Evolutionary conservation across 1,284 basidiomycete species (phyloP).

Genomic region (Athelia sp.): DNA sequence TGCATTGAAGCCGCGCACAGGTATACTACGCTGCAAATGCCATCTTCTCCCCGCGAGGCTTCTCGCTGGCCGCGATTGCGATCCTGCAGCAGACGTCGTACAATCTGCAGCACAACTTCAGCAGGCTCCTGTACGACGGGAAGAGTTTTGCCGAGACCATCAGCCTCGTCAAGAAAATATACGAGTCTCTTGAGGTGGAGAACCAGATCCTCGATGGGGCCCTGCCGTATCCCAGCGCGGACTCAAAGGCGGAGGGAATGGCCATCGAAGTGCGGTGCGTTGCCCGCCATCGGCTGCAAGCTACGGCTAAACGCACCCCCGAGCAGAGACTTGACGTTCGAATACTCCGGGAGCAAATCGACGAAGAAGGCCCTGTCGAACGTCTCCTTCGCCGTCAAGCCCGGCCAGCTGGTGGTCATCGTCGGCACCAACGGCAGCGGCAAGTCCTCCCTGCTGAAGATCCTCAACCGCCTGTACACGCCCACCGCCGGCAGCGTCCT

Average conservation of each 20-base stretch:
- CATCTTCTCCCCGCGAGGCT: neutral
- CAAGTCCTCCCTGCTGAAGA: constrained; percentile 42
- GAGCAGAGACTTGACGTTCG: constrained; percentile 40
- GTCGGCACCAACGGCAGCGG: constrained; percentile 46
- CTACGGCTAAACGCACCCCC: neutral
- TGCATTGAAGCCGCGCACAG: neutral
- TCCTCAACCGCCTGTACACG: constrained; percentile 34
- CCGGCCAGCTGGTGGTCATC: constrained; percentile 41
- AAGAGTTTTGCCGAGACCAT: neutral
- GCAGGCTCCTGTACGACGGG: neutral
- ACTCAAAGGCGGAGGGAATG: neutral
- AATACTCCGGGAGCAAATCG: constrained; percentile 38
- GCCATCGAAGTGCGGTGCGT: neutral
- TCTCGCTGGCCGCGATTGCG: neutral
- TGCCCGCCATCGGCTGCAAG: neutral
- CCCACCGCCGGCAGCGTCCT: constrained; percentile 34
- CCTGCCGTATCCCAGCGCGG: neutral
- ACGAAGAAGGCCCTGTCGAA: constrained; percentile 31
- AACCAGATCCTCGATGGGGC: neutral
- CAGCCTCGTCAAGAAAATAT: neutral
- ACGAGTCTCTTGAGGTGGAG: neutral
- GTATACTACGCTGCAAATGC: neutral
- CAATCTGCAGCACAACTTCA: neutral
- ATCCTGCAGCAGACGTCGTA: neutral
- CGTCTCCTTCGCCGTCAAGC: constrained; percentile 34